Evolutionary conservation across 768 basidiomycete species (phyloP).

Genomic region (Astraeus odoratus): DNA sequence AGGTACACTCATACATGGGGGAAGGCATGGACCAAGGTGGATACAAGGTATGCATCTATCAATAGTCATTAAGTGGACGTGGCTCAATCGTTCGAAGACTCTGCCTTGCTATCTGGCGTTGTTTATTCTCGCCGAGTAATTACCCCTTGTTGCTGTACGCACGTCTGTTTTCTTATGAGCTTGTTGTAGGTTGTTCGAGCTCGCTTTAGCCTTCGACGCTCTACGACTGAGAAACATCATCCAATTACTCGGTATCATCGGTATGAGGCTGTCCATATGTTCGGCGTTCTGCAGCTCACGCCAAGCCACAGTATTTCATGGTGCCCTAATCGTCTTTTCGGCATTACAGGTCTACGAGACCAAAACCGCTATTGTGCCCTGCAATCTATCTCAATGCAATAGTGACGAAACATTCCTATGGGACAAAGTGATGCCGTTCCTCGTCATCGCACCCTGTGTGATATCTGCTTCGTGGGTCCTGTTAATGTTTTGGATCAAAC

Average conservation of each 20-base stretch:
- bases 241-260: conserved; percentile 65
- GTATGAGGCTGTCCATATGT: conserved; percentile 33
- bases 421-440: conserved; percentile 52
- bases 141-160: conserved; percentile 4
- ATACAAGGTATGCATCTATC: conserved; percentile 44
- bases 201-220: conserved; percentile 80
- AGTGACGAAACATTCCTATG: conserved; percentile 51
- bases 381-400: conserved; percentile 33
- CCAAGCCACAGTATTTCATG: conserved; percentile 50
- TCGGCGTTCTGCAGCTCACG: conserved; percentile 3
- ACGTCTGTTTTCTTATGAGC: conserved; percentile 1
- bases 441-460: conserved; percentile 66
- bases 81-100: conserved; percentile 39
- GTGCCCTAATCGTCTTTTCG: conserved; percentile 65
- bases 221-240: conserved; percentile 71
- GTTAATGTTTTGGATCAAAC: conserved; percentile 60
- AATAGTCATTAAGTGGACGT: neutral
- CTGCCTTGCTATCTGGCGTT: conserved; percentile 80
- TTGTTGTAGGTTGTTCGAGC: conserved; percentile 61
- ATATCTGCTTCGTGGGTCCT: conserved; percentile 61
- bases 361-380: conserved; percentile 45
- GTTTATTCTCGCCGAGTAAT: conserved; percentile 77
- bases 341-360: conserved; percentile 77
- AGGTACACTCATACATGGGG: conserved; percentile 42
- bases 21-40: conserved; percentile 11